These are phyloP conservation scores for Candida sonorensis DNA, from an alignment of 805 yeast genomes.

Conservation along the genomic window DNA sequence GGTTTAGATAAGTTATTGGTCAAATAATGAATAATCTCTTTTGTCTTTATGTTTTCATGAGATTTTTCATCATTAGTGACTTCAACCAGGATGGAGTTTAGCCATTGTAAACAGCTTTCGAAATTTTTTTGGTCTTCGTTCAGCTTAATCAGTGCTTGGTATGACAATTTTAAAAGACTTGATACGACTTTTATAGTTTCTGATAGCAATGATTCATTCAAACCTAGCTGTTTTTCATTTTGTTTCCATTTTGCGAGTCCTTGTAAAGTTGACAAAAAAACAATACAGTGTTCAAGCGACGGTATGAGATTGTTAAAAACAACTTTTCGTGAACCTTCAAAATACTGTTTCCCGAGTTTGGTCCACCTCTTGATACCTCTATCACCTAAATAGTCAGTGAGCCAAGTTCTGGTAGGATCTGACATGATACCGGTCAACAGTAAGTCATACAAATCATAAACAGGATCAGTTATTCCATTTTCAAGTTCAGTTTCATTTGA, in stretches of 20 bases:
- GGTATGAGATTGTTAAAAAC: conserved; percentile 46
- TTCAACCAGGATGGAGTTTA: conserved; percentile 30
- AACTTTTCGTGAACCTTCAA: conserved; percentile 41
- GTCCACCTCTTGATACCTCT: conserved; percentile 54
- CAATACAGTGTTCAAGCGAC: conserved; percentile 47
- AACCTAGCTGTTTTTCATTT: conserved; percentile 13
- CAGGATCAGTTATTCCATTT: too few relatives aligned
- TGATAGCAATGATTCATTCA: conserved; percentile 12
- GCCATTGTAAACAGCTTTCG: conserved; percentile 40
- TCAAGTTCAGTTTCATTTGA: too few relatives aligned
- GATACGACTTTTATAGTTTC: conserved; percentile 14
- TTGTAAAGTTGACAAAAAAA: conserved; percentile 36
- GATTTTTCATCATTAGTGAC: conserved; percentile 32
- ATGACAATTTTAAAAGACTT: conserved; percentile 27
- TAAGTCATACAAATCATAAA: conserved; percentile 38
- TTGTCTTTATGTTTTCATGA: conserved; percentile 13
- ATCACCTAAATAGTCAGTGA: conserved; percentile 61
- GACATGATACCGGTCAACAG: conserved; percentile 50
- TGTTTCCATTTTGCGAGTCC: conserved; percentile 35
- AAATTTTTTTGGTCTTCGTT: conserved; percentile 42
- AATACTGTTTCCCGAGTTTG: conserved; percentile 41
- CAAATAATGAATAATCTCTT: conserved; percentile 27
- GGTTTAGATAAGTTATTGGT: conserved; percentile 13
- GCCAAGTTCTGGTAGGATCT: conserved; percentile 45
- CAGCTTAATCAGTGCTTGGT: conserved; percentile 33